Evolutionary conservation across 2,329 filamentous ascomycete genomes (phyloP).

Genomic region (Xylaria digitata): DNA sequence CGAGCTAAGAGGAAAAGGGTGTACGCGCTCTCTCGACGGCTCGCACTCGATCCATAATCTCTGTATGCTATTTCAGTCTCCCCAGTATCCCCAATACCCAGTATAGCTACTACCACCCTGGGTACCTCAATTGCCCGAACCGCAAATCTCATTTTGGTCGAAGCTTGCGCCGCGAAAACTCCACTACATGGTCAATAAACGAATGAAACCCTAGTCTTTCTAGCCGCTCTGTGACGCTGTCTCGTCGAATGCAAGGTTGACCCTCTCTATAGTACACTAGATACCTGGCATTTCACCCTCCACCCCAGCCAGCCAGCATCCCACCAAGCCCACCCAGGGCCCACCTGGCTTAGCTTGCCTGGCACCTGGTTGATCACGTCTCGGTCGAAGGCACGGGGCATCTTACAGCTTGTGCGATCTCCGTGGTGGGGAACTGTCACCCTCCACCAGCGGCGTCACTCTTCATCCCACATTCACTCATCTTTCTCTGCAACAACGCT

Average conservation of each 20-base stretch:
- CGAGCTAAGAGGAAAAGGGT: slow-evolving; percentile 1
- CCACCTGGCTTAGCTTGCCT: slow-evolving; percentile 23
- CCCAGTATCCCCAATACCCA: background rate
- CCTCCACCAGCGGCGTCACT: slow-evolving; percentile 52
- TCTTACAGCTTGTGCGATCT: slow-evolving; percentile 55
- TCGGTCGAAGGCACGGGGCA: slow-evolving; percentile 53
- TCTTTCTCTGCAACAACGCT: slow-evolving; percentile 35
- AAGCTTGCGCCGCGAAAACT: slow-evolving; percentile 45
- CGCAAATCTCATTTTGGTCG: slow-evolving; percentile 28
- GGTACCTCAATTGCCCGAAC: slow-evolving; percentile 13
- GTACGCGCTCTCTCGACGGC: slow-evolving; percentile 24
- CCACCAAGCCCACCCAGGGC: slow-evolving; percentile 11
- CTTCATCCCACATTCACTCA: slow-evolving; percentile 48
- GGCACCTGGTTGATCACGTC: slow-evolving; percentile 50
- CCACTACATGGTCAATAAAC: slow-evolving; percentile 47
- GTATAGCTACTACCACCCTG: background rate
- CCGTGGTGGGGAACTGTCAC: slow-evolving; percentile 54
- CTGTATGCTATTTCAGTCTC: slow-evolving; percentile 35
- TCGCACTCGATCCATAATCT: slow-evolving; percentile 1
- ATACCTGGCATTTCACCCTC: slow-evolving; percentile 3
- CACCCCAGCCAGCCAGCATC: slow-evolving; percentile 28
- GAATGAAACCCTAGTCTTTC: slow-evolving; percentile 56
- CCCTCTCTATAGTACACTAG: slow-evolving; percentile 46
- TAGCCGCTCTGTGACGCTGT: slow-evolving; percentile 53
- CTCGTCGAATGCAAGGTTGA: slow-evolving; percentile 54